phyloP scores from a whole-genome alignment of 345 rosid species.

The Pistacia vera region DNA sequence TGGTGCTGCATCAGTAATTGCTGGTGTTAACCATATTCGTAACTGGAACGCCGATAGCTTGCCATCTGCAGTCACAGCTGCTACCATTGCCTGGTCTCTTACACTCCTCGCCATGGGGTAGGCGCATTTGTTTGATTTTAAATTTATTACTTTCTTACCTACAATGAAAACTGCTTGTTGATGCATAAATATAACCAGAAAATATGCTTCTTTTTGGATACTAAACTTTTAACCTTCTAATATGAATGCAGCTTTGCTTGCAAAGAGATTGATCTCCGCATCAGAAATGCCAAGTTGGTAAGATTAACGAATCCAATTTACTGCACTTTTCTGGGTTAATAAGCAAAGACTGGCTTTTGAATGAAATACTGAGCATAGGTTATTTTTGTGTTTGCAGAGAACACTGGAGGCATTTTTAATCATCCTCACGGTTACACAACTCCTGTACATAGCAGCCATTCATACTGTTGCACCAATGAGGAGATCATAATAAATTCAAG shows the following conservation, averaged over 20 bases:
- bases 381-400: constrained; percentile 53
- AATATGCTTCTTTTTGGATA: not conserved
- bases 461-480: constrained; percentile 39
- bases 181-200: no score
- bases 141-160: no score
- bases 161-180: no score
- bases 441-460: constrained; percentile 75
- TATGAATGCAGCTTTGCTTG: constrained; percentile 67
- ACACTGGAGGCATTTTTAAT: constrained; percentile 96
- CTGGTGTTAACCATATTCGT: constrained; percentile 71
- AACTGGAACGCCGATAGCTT: constrained; percentile 58
- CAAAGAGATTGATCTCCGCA: constrained; percentile 78
- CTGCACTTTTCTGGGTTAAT: not conserved
- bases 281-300: constrained; percentile 81
- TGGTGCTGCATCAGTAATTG: constrained; percentile 74
- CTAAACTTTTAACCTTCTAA: constrained; percentile 17
- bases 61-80: constrained; percentile 77
- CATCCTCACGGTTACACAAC: constrained; percentile 84
- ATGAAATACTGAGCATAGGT: not conserved
- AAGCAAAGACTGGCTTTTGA: not conserved
- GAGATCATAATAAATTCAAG: not conserved
- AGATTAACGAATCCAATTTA: constrained; percentile 13
- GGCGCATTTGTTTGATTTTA: not conserved
- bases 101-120: constrained; percentile 94
- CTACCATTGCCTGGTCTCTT: constrained; percentile 82